Evolutionary conservation across 345 rosid genomes (phyloP).

Genomic region (Nasturtium officinale): DNA sequence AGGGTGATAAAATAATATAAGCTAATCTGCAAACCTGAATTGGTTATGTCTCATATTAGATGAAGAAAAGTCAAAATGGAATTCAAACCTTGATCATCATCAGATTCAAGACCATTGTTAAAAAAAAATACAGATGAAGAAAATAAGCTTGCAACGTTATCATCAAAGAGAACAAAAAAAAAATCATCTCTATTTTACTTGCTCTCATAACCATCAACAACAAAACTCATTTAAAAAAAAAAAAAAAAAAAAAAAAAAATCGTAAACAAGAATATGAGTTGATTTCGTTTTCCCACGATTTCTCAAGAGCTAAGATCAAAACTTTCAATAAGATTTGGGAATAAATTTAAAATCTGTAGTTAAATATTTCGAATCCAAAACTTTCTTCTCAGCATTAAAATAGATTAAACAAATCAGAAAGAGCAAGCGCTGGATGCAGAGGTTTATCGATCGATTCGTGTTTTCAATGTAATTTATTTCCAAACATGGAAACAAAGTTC

Average conservation of each 20-base stretch:
- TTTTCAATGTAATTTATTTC: conserved; percentile 23
- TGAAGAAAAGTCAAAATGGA: background rate
- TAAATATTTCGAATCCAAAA: background rate
- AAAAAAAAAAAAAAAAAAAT: no score
- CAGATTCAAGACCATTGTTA: background rate
- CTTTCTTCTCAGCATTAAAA: conserved; percentile 15
- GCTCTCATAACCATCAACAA: background rate
- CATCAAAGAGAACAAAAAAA: conserved; percentile 16
- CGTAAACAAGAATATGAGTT: background rate
- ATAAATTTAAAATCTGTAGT: background rate
- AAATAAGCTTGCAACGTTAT: background rate
- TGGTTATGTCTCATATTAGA: background rate
- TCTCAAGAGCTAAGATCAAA: conserved; percentile 10
- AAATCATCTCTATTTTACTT: background rate
- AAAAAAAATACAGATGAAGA: background rate
- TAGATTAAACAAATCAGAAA: background rate
- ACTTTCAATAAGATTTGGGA: background rate
- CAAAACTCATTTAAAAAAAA: no score
- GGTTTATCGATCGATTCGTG: conserved; percentile 99
- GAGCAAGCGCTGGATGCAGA: conserved; percentile 89
- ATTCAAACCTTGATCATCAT: background rate
- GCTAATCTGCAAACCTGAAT: conserved; percentile 1
- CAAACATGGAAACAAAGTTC: conserved; percentile 39
- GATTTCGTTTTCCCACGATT: background rate
- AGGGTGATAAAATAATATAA: background rate